Conservation (phyloP, 495 filamentous ascomycete species). For the Cercophora newfieldiana region DNA sequence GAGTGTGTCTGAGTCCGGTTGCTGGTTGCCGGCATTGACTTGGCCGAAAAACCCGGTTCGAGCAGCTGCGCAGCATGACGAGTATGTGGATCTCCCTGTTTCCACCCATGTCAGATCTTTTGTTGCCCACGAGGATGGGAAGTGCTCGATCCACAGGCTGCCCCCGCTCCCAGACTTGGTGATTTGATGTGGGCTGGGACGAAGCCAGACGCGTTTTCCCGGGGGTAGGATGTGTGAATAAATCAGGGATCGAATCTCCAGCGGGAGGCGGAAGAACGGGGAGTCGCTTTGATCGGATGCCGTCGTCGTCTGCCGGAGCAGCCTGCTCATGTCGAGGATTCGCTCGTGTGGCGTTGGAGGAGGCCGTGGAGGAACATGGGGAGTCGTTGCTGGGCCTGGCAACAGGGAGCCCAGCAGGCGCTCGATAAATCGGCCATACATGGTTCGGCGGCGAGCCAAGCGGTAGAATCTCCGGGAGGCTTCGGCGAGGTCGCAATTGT, state of each 20-base stretch:
- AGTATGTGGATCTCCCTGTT: too few relatives aligned
- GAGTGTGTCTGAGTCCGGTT: not conserved
- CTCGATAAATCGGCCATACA: not conserved
- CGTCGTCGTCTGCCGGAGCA: not conserved
- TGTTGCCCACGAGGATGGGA: not conserved
- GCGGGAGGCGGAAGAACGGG: not conserved
- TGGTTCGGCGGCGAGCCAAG: not conserved
- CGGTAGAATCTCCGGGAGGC: not conserved
- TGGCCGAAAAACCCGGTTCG: not conserved
- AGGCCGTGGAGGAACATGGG: not conserved
- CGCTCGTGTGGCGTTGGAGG: not conserved
- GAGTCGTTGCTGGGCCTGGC: not conserved
- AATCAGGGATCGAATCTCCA: constrained; percentile 2
- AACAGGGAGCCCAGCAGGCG: not conserved
- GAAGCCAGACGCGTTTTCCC: not conserved
- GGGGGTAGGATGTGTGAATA: not conserved
- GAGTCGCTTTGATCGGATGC: not conserved
- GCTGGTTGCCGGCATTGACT: not conserved
- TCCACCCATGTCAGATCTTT: not conserved
- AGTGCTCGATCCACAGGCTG: constrained; percentile 2
- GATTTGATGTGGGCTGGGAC: not conserved
- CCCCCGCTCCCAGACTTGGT: not conserved
- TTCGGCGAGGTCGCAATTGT: too few relatives aligned
- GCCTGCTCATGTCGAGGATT: not conserved
- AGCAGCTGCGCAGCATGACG: not conserved